Evolutionary conservation across 176 grass and related monocot species (phyloP).

Genomic region (Luzula sylvatica): DNA sequence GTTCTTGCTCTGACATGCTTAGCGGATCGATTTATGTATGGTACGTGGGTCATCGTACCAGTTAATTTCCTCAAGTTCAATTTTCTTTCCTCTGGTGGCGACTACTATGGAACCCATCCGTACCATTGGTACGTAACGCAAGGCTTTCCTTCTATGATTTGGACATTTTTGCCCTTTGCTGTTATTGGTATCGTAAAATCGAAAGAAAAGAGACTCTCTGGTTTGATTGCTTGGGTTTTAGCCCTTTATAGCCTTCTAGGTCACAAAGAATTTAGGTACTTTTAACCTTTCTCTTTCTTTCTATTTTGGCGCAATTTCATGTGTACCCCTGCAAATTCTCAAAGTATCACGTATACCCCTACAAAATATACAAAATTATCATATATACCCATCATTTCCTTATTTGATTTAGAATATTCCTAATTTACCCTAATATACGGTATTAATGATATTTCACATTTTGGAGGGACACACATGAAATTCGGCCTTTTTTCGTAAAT

Average conservation of each 20-base stretch:
- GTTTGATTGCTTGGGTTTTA: conserved; percentile 76
- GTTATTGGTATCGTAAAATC: conserved; percentile 50
- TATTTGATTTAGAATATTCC: too few species aligned
- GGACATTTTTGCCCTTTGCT: conserved; percentile 70
- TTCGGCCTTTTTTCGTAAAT: neutral
- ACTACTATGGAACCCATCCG: conserved; percentile 81
- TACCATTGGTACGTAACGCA: conserved; percentile 96
- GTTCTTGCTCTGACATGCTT: conserved; percentile 58
- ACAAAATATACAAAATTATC: too few species aligned
- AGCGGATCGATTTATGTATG: conserved; percentile 74
- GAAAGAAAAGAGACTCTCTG: conserved; percentile 60
- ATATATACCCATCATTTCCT: too few species aligned
- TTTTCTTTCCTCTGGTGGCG: conserved; percentile 83
- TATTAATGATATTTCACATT: too few species aligned
- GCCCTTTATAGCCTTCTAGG: conserved; percentile 84
- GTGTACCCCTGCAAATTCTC: too few species aligned
- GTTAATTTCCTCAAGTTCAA: conserved; percentile 94
- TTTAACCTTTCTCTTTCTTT: conserved; percentile 13
- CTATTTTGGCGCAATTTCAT: too few species aligned
- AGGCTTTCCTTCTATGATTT: conserved; percentile 87
- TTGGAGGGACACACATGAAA: too few species aligned
- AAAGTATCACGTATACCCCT: too few species aligned
- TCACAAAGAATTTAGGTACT: conserved; percentile 96
- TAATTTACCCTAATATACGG: too few species aligned
- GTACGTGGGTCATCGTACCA: conserved; percentile 56